phyloP scores from a whole-genome alignment of 2,329 filamentous ascomycete species.

The Monascus ruber region DNA sequence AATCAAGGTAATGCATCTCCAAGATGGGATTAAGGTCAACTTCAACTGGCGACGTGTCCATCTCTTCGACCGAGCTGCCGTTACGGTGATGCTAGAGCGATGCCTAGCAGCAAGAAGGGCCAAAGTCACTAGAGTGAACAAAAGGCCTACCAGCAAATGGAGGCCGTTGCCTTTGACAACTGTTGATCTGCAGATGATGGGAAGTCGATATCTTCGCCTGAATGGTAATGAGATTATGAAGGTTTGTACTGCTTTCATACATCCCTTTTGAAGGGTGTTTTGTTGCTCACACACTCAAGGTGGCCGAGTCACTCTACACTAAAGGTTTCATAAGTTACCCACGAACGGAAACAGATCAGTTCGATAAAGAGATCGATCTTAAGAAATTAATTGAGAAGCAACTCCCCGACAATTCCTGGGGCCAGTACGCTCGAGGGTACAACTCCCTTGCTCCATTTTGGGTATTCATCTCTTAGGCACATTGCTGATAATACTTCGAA shows the following conservation, averaged over 20 bases:
- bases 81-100: constrained; percentile 72
- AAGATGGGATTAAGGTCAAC: constrained; percentile 65
- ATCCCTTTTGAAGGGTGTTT: neutral
- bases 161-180: constrained; percentile 89
- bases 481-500: neutral
- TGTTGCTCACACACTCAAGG: constrained; percentile 15
- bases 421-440: constrained; percentile 59
- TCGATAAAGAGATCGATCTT: constrained; percentile 81
- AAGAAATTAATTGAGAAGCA: constrained; percentile 73
- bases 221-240: constrained; percentile 84
- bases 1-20: constrained; percentile 71
- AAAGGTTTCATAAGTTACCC: constrained; percentile 97
- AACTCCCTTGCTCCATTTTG: constrained; percentile 2
- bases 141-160: constrained; percentile 89
- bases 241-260: constrained; percentile 21
- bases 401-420: constrained; percentile 64
- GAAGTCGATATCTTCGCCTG: constrained; percentile 79
- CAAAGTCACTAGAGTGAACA: constrained; percentile 71
- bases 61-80: constrained; percentile 77
- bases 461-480: too few species aligned
- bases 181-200: constrained; percentile 92
- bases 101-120: constrained; percentile 68
- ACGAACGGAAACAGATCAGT: constrained; percentile 91
- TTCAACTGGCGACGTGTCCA: constrained; percentile 75
- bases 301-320: constrained; percentile 78